Conservation (phyloP, 129 eudicot species). For the Helianthus tuberosus region DNA sequence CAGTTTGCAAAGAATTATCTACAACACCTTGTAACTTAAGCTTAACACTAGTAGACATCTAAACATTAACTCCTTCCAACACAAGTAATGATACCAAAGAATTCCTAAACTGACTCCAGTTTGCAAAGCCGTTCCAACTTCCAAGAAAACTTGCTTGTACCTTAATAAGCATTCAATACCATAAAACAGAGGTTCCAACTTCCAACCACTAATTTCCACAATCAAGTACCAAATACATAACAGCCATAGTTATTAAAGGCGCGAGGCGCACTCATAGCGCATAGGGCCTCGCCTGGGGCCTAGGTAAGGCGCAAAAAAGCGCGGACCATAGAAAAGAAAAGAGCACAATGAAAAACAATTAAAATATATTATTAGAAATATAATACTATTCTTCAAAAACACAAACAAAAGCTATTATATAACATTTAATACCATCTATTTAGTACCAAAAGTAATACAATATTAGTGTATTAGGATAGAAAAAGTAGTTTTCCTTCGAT, state of each 20-base stretch:
- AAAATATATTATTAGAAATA: too few relatives aligned
- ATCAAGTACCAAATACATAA: background rate
- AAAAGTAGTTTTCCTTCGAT: too few relatives aligned
- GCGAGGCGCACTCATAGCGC: too few relatives aligned
- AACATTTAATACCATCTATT: too few relatives aligned
- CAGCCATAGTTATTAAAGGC: background rate
- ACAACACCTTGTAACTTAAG: background rate
- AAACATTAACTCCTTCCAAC: background rate
- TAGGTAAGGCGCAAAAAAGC: too few relatives aligned
- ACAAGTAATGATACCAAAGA: background rate
- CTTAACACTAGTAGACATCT: background rate
- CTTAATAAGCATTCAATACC: background rate
- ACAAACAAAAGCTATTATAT: too few relatives aligned
- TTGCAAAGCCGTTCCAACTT: background rate
- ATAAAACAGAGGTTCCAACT: slow-evolving; percentile 1
- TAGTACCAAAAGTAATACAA: too few relatives aligned
- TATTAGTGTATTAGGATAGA: too few relatives aligned
- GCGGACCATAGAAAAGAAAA: too few relatives aligned
- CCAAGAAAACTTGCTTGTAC: background rate
- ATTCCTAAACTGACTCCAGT: background rate
- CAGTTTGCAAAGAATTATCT: background rate
- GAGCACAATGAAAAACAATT: too few relatives aligned
- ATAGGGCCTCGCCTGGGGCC: too few relatives aligned
- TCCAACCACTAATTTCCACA: background rate
- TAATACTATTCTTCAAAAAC: too few relatives aligned